Evolutionary conservation across 2,329 filamentous ascomycete species (phyloP), one percentile per base, ranked within the genome.

Genomic region (Pyrenophora teres): DNA sequence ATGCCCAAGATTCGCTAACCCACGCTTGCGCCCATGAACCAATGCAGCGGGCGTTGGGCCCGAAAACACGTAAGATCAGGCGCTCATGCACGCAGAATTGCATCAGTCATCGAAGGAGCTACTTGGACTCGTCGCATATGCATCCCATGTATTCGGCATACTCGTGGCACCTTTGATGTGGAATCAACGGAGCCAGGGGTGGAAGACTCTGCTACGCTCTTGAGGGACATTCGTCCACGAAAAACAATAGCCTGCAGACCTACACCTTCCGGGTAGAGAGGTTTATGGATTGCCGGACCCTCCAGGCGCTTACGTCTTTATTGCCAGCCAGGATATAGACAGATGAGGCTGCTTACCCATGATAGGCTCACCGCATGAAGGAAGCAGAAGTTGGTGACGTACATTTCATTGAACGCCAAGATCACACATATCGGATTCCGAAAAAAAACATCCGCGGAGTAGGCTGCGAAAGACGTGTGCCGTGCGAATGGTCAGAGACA

Each of bases 161-260:
- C 21, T 46, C n/a, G 31, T 46, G 31, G 15, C 30, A 36, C 31
- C 32, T 51, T 38, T 3, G 6, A 36, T 12, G 48, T 41, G 42
- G 48, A 16, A 31, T 41, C 23, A 35, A 23, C 35, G 38, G 31
- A 46, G 43, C 48, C 48, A 46, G 43, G 48, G 48, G 18, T 15
- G 16, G 30, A 40, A 13, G 25, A 35, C 3, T 38, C 31, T 30
- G 46, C 32, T 37, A 46, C 42, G 38, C 43, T 37, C 18, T 32
- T 13, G 37, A 38, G n/a, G 10, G 23, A 10, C 16, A 46, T 46
- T 46, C 35, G 42, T 36, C 37, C 30, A 25, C 7, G 23, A 12
- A 40, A 5, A 36, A 35, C 7, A 18, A 23, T 19, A 16, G 16
- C 13, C 25, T 30, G 23, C 19, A 4, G 7, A 25, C 9, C 23